Evolutionary conservation across 129 eudicot species (phyloP), one percentile per base, ranked within the genome.

Genomic region (Tagetes patula): DNA sequence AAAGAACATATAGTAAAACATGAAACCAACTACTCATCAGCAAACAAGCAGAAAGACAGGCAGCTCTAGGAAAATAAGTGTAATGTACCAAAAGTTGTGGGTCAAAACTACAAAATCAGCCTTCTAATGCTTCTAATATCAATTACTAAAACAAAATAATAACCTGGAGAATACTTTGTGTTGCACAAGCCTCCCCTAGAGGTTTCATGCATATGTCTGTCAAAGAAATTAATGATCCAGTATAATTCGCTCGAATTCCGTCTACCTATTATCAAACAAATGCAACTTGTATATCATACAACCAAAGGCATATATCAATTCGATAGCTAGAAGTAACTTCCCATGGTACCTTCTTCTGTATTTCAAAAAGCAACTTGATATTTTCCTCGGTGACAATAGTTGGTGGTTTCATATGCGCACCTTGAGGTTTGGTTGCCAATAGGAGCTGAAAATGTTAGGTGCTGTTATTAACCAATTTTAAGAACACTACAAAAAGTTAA

Each of bases 141-240:
- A 50, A 14, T 2, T 49, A 75, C 50, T 34, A 36, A 47, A 70
- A 4, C 5, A 8, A 66, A 59, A 33, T 45, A 34, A 20, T 53
- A 84, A 90, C 99, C 96, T 95, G 99, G 53, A 95, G 94, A 80
- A 91, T 81, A 79, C 96, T 95, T 74, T 95, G 97, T 59, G 97
- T 91, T 53, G 97, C 99, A 82, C 99, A 95, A 85, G 88, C 99
- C 77, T 83, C 84, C 38, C 90, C 97, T 11, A 95, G 91, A 31
- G 99, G 99, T 82, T 91, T 95, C 93, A 89, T 69, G 85, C 99
- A 95, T 73, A 95, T 95, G 84, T 95, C 97, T 49, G 94, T 82
- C 62, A 95, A 84, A 79, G 99, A 83, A 78, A 95, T 85, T 83
- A 80, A 54, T 71, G 91, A 79, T 69, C 99, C 99, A 60, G 88